Base-by-base conservation (phyloP, 2,329 filamentous ascomycete species). In the Phyllosticta citriasiana region DNA sequence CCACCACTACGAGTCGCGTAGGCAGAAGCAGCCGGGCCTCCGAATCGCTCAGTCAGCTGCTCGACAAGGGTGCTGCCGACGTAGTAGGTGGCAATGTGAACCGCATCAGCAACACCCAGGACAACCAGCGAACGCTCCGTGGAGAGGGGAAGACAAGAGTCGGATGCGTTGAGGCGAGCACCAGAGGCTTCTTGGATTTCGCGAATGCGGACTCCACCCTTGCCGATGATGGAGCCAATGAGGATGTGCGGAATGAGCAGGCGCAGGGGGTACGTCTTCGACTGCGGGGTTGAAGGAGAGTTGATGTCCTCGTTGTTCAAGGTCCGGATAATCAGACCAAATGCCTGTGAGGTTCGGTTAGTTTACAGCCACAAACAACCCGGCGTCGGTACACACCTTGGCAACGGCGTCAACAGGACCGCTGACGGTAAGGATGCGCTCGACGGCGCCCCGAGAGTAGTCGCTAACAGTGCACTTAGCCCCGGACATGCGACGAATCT, bases 401-500 rank as follows among this genome's bases (percentile, higher is more conserved):
- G 94, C 94, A 66, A 92, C 92, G 68, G 93, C 93, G 78, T 99
- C 94, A 67, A 97, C 93, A 66, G 91, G 88, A 65, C 94, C 94
- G 76, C 93, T 97, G 64, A 99, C 94, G 33, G 94, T 99, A 70
- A 99, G 82, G 71, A 99, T 97, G 73, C 94, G 90, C 80, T 99
- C 94, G 35, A 97, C 92, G 60, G 94, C 94, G 66, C 94, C 94
- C 72, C 96, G 91, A 68, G 95, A 89, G 72, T 97, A 99, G 77
- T 99, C 94, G 78, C 92, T 97, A 68, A 99, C 94, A 55, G 94
- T 99, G 80, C 94, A 99, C 79, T 97, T 97, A 67, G 94, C 94
- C 69, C 91, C 92, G 58, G 94, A 97, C 78, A 96, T 82, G 73
- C 90, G 91, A 67, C 94, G 87, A 72, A 99, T 97, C 78, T 96